Base-by-base conservation (phyloP, 176 grass and related monocot genomes). In the Oryza meridionalis region DNA sequence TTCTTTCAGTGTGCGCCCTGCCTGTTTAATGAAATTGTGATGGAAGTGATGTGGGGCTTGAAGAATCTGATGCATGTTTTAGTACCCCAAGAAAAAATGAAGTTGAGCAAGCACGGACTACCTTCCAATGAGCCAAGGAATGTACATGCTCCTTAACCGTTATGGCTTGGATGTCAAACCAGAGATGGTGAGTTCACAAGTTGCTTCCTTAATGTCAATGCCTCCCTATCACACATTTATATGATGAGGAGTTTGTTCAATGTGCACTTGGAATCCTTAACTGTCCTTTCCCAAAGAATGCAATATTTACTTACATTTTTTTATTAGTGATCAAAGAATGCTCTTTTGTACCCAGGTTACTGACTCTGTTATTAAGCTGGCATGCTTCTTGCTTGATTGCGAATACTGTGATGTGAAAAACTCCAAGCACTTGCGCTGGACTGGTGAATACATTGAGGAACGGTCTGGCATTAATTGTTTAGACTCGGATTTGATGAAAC, bases 101-200 rank as follows among this genome's bases (percentile, higher is more conserved):
- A 78, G 61, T 17, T 79, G n/a, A 31, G 9, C 1, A 79, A 27
- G 3, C 2, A 24, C 6, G 76, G n/a, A 78, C n/a, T 0, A 21
- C 10, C 12, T 70, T 19, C 47, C 32, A 4, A 81, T 81, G 66
- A 42, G 67, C 11, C 45, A 47, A 47, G 11, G 45, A 31, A 31
- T 31, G 29, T 1, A 31, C 29, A 31, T 31, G 12, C 45, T 47
- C 45, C 45, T 47, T 12, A 47, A 47, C 12, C 45, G 45, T 47
- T 47, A 37, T 4, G 35, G 35, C 35, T 50, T 65, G 26, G 72
- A 67, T 75, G 21, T 75, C 27, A 40, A 65, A 26, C 71, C 72
- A 37, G 81, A 75, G 71, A 84, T 53, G 59, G 79, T 71, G n/a
- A 82, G 79, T 44, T 81, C n/a, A 19, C 32, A 25, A 26, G 19